Evolutionary conservation across 2,329 filamentous ascomycete species (phyloP).

Genomic region (Polychaeton citri): DNA sequence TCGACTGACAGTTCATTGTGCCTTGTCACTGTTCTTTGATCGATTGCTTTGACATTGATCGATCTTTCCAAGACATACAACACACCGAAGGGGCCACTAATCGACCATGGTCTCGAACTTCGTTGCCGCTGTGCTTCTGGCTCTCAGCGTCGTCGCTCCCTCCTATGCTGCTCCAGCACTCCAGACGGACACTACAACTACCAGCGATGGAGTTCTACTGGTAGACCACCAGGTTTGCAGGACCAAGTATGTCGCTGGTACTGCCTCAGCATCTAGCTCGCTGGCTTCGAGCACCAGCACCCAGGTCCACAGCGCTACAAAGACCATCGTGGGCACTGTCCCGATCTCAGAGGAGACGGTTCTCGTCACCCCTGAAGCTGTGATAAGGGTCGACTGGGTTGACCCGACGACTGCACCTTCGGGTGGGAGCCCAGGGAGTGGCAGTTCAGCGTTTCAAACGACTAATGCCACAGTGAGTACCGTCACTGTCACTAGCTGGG

Average conservation of each 20-base stretch:
- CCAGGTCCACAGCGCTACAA: slow-evolving; percentile 6
- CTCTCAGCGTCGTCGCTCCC: too few relatives aligned
- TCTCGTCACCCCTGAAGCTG: slow-evolving; percentile 9
- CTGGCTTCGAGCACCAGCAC: slow-evolving; percentile 8
- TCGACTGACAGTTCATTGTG: too few relatives aligned
- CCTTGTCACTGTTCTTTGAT: too few relatives aligned
- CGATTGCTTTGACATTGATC: too few relatives aligned
- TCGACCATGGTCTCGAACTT: too few relatives aligned
- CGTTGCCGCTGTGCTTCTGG: too few relatives aligned
- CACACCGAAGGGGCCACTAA: too few relatives aligned
- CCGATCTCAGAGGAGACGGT: slow-evolving; percentile 6
- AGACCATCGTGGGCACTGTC: slow-evolving; percentile 9
- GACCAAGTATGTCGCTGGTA: background rate
- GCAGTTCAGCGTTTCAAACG: background rate
- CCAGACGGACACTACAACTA: background rate
- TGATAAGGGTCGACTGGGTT: too few relatives aligned
- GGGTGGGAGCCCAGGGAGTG: too few relatives aligned
- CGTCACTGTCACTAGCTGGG: background rate
- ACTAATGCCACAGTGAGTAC: background rate
- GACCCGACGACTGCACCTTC: background rate
- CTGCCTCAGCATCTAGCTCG: slow-evolving; percentile 1
- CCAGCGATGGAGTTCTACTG: background rate
- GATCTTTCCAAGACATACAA: too few relatives aligned
- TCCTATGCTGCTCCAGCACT: too few relatives aligned
- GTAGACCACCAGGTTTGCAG: too few relatives aligned